These are phyloP conservation scores for Plasmopara viticola DNA, from an alignment of 352 stramenopile species.

Conservation along the genomic window DNA sequence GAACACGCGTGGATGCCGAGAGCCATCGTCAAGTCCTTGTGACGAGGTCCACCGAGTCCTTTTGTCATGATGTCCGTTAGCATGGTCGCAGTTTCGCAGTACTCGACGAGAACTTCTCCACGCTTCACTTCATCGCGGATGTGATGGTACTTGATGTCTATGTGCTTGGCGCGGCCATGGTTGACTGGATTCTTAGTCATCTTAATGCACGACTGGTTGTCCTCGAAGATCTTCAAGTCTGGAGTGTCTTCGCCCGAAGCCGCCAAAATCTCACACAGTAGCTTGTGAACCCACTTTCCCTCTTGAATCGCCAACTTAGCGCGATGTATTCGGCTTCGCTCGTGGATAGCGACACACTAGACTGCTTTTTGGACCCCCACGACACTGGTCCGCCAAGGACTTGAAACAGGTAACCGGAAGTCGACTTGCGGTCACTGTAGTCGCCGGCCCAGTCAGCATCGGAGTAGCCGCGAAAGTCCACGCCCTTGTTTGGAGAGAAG, in stretches of 20 bases:
- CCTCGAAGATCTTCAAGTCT: conserved; percentile 6
- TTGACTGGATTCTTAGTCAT: not conserved
- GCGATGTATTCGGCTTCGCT: conserved; percentile 13
- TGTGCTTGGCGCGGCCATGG: not conserved
- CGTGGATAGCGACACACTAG: conserved; percentile 8
- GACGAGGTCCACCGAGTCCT: too few relatives aligned
- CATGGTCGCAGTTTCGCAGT: too few relatives aligned
- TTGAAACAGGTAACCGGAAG: not conserved
- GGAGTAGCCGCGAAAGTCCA: not conserved
- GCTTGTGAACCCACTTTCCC: not conserved
- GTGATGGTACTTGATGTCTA: not conserved
- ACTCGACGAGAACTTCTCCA: too few relatives aligned
- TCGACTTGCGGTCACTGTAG: not conserved
- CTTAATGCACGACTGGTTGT: conserved; percentile 10
- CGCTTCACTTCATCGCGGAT: not conserved
- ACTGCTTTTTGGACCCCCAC: not conserved
- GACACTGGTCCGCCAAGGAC: not conserved
- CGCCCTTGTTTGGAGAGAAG: not conserved
- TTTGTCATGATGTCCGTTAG: too few relatives aligned
- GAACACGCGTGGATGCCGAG: too few relatives aligned
- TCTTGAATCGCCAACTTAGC: conserved; percentile 9
- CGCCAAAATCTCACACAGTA: conserved; percentile 5
- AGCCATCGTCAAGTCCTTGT: too few relatives aligned
- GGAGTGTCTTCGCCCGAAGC: conserved; percentile 2
- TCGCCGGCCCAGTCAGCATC: conserved; percentile 1